Conservation (phyloP, 768 basidiomycete genomes). For the Neoboletus brunneissimus region DNA sequence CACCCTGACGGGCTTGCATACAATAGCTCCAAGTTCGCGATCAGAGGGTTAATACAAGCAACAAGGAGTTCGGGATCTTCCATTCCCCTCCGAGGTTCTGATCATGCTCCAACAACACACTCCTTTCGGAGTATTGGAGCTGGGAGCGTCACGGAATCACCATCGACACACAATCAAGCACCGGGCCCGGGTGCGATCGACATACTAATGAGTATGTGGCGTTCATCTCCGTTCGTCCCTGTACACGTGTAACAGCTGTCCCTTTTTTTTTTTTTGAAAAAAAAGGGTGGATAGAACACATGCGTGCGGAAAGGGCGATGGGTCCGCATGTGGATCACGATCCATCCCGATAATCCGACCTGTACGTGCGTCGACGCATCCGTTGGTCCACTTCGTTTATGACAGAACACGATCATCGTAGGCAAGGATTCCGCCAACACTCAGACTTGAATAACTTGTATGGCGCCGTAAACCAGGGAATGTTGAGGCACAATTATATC, state of each 20-base stretch:
- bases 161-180: constrained; percentile 38
- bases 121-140: constrained; percentile 32
- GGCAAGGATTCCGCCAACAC: background rate
- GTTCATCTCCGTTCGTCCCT: too few species aligned
- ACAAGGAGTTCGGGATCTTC: background rate
- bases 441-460: too few species aligned
- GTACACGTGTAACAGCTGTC: too few species aligned
- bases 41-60: constrained; percentile 23
- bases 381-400: background rate
- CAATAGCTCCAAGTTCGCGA: constrained; percentile 19
- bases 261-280: too few species aligned
- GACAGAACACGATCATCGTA: background rate
- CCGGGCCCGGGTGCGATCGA: constrained; percentile 8
- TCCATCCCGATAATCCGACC: background rate
- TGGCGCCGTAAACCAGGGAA: background rate
- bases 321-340: background rate
- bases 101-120: background rate
- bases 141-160: constrained; percentile 39
- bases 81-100: background rate
- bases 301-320: background rate
- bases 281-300: too few species aligned
- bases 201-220: background rate
- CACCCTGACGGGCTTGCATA: background rate
- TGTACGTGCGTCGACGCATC: background rate
- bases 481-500: background rate